Conservation (phyloP, 148 eudicot species). For the Rhododendron williamsianum region DNA sequence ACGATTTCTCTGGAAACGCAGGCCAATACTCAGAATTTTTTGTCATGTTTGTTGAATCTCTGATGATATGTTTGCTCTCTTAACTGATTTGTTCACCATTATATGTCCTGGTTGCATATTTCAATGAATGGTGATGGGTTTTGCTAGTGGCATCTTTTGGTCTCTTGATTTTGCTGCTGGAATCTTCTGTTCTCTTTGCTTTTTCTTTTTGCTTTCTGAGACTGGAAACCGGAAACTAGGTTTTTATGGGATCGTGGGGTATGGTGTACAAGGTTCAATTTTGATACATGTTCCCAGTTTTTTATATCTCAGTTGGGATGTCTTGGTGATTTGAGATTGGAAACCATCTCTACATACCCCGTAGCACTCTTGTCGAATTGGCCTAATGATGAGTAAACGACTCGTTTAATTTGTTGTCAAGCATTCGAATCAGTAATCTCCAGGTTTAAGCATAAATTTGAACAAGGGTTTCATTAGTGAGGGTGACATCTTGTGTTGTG, state of each 20-base stretch:
- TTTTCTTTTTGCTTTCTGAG: not conserved
- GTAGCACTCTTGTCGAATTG: not conserved
- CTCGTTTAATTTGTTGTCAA: not conserved
- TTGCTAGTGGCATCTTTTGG: not conserved
- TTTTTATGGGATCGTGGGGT: not conserved
- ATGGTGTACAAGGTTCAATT: not conserved
- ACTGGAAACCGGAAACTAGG: not conserved
- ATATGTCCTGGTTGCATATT: not conserved
- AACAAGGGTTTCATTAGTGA: too few species aligned
- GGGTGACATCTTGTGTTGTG: too few species aligned
- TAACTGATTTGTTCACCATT: not conserved
- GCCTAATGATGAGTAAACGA: too few species aligned
- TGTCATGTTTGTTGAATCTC: not conserved
- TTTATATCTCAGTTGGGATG: not conserved
- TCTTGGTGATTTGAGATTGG: not conserved
- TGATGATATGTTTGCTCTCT: not conserved
- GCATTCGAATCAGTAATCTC: not conserved
- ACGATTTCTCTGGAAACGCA: not conserved
- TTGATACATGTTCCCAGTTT: not conserved
- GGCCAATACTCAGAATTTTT: not conserved
- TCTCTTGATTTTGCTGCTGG: not conserved
- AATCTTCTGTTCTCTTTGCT: not conserved
- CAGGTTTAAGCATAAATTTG: too few species aligned
- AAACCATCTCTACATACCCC: not conserved
- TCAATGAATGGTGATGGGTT: not conserved